Conservation (phyloP, 495 filamentous ascomycete genomes). For the Penicillium mononematosum region DNA sequence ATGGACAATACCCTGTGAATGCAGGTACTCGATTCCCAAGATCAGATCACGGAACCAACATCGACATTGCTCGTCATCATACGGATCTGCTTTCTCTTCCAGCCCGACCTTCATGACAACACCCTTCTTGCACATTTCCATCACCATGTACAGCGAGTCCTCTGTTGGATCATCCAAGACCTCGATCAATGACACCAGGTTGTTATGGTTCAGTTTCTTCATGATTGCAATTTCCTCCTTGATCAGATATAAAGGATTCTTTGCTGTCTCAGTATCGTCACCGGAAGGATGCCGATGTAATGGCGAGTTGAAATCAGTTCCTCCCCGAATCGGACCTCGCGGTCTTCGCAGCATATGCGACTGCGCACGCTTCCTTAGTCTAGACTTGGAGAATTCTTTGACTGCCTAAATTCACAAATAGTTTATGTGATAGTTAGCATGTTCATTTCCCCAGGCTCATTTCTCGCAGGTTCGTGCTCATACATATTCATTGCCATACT, state of each 20-base stretch:
- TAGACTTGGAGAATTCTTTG: slow-evolving; percentile 95
- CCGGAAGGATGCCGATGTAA: slow-evolving; percentile 53
- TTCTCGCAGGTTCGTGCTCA: slow-evolving; percentile 31
- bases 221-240: slow-evolving; percentile 98
- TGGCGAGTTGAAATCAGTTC: slow-evolving; percentile 63
- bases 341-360: slow-evolving; percentile 82
- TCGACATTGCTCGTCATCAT: slow-evolving; percentile 78
- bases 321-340: slow-evolving; percentile 51
- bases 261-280: slow-evolving; percentile 55
- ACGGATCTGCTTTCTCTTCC: slow-evolving; percentile 79
- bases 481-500: slow-evolving; percentile 92
- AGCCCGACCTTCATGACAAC: slow-evolving; percentile 95
- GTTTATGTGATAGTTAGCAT: background rate
- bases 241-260: slow-evolving; percentile 83
- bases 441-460: background rate
- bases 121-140: slow-evolving; percentile 98
- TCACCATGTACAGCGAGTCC: slow-evolving; percentile 95
- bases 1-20: slow-evolving; percentile 92
- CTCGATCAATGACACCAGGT: slow-evolving; percentile 89
- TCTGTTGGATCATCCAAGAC: slow-evolving; percentile 94
- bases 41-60: slow-evolving; percentile 96
- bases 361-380: slow-evolving; percentile 88
- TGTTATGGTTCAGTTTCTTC: slow-evolving; percentile 95
- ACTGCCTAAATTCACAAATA: slow-evolving; percentile 61
- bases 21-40: slow-evolving; percentile 92